Evolutionary conservation across 2,329 filamentous ascomycete species (phyloP).

Genomic region (Paracoccidioides brasiliensis): DNA sequence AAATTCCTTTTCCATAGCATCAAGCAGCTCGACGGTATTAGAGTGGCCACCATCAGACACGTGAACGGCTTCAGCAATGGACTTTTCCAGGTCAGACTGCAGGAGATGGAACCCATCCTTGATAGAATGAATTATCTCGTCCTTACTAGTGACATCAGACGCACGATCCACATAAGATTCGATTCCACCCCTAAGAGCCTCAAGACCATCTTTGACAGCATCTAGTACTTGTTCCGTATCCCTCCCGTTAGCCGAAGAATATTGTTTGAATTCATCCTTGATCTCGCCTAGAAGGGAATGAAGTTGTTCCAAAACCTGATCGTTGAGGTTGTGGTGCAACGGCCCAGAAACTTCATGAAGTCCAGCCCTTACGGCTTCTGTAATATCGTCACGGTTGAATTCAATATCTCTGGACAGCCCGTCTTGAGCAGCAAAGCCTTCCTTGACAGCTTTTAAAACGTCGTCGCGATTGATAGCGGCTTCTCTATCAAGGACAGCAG

Average conservation of each 20-base stretch:
- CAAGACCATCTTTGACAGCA: slow-evolving; percentile 75
- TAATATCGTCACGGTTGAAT: slow-evolving; percentile 3
- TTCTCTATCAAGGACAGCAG: slow-evolving; percentile 21
- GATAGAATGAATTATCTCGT: slow-evolving; percentile 59
- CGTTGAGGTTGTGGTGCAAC: slow-evolving; percentile 36
- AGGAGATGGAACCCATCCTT: slow-evolving; percentile 43
- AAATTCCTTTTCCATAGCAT: slow-evolving; percentile 68
- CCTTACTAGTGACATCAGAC: slow-evolving; percentile 55
- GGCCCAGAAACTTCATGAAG: slow-evolving; percentile 43
- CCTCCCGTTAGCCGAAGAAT: slow-evolving; percentile 61
- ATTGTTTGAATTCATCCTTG: slow-evolving; percentile 59
- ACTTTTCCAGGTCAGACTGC: slow-evolving; percentile 44
- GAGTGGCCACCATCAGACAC: slow-evolving; percentile 25
- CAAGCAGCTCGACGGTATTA: slow-evolving; percentile 55
- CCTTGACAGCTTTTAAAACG: slow-evolving; percentile 70
- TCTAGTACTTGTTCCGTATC: slow-evolving; percentile 83
- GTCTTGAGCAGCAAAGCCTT: slow-evolving; percentile 92
- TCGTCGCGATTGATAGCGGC: slow-evolving; percentile 47
- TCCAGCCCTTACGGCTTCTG: slow-evolving; percentile 1
- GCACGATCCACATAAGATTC: slow-evolving; percentile 67
- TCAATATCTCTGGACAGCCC: slow-evolving; percentile 55
- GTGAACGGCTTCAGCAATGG: slow-evolving; percentile 32
- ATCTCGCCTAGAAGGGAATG: slow-evolving; percentile 48
- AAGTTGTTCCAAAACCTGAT: slow-evolving; percentile 46
- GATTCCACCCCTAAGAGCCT: slow-evolving; percentile 65